phyloP scores from a whole-genome alignment of 2,329 filamentous ascomycete species.

The Leptographium flavum region DNA sequence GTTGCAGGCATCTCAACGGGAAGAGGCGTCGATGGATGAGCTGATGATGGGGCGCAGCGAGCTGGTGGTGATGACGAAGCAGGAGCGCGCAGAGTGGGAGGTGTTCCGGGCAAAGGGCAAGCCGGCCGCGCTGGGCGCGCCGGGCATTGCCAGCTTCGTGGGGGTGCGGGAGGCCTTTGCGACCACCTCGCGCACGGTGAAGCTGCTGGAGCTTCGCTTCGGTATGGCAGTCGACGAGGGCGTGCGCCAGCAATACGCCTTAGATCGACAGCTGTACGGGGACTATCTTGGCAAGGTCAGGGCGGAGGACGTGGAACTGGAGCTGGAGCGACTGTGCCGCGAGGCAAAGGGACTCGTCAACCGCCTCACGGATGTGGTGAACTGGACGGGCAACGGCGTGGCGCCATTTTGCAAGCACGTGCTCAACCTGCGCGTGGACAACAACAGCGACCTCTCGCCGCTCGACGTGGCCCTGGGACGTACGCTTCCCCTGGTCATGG shows the following conservation, averaged over 20 bases:
- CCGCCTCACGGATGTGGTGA: neutral
- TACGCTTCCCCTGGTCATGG: neutral
- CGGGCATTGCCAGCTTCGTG: too few species aligned
- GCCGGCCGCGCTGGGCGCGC: slow-evolving; percentile 16
- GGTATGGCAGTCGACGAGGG: neutral
- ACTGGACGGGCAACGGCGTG: neutral
- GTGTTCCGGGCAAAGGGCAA: neutral
- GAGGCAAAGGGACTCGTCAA: neutral
- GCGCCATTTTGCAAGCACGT: neutral
- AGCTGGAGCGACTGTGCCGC: neutral
- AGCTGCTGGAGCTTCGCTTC: slow-evolving; percentile 4
- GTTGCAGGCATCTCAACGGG: too few species aligned
- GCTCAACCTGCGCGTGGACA: neutral
- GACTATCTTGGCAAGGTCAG: neutral
- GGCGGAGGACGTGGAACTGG: too few species aligned
- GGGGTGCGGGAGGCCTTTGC: slow-evolving; percentile 10
- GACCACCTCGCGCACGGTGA: neutral
- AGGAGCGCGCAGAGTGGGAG: slow-evolving; percentile 13
- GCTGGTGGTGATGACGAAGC: neutral
- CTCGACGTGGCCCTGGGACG: slow-evolving; percentile 1
- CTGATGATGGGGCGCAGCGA: neutral
- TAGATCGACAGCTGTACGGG: neutral
- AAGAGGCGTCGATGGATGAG: neutral
- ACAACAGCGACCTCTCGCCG: neutral
- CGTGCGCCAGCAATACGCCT: slow-evolving; percentile 1